These are phyloP conservation scores for Russula sp. DNA, from an alignment of 768 basidiomycete genomes.

Conservation along the genomic window DNA sequence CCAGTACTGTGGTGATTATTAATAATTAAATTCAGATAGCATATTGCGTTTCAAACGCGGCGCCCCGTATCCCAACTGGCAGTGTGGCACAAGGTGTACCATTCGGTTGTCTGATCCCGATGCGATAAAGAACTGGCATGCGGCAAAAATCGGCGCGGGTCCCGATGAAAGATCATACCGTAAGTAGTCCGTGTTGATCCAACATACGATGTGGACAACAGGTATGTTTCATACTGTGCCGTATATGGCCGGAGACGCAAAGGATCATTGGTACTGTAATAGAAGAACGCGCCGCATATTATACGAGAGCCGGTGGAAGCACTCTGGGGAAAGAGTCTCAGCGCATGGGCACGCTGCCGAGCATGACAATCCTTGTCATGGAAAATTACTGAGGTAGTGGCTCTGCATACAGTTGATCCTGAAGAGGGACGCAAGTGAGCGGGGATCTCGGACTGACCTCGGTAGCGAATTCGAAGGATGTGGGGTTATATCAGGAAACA, in stretches of 20 bases:
- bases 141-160: background rate
- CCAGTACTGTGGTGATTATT: background rate
- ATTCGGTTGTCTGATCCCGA: background rate
- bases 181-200: background rate
- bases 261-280: background rate
- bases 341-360: background rate
- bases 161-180: background rate
- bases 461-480: background rate
- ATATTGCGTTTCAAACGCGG: background rate
- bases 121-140: background rate
- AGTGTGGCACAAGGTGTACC: background rate
- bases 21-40: background rate
- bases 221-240: background rate
- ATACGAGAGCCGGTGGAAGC: background rate
- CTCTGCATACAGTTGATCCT: background rate
- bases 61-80: background rate
- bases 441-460: conserved; percentile 3
- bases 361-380: background rate
- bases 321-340: background rate
- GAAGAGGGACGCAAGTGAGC: background rate
- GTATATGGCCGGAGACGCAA: background rate
- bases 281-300: background rate
- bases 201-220: too few species aligned
- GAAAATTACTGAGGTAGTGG: background rate
- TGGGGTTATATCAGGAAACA: background rate